Evolutionary conservation across 768 basidiomycete genomes (phyloP), one percentile per base, ranked within the genome.

Genomic region (Suillus discolor): DNA sequence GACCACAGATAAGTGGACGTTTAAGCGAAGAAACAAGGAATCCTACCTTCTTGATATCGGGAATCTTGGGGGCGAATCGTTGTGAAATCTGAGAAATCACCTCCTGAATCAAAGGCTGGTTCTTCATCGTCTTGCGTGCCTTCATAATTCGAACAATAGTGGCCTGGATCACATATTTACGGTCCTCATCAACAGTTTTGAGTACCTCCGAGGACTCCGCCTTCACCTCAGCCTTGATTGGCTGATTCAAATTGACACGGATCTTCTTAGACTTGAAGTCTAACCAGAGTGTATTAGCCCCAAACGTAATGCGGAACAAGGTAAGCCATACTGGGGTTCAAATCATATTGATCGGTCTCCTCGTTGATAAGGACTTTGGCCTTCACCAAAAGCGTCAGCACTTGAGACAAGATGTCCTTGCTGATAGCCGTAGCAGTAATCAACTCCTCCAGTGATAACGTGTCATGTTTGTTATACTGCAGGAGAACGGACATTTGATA

Each of bases 91-190:
- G 93, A 13, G 91, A 89, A 69, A 94, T 93, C 67, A 96, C 93
- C 74, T 97, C 95, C 72, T 91, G 90, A 68, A 96, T 94, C 71
- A 96, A 77, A 0, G 88, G 83, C 72, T 96, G 93, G 79, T 96
- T 94, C 85, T 96, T 96, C 90, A 96, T 91, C 68, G 91, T 92
- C 86, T 95, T 95, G 41, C 94, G 87, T 34, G 94, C 93, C 79
- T 96, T 96, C 95, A 96, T 96, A 75, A 97, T 93, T 57, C 94
- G 89, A 60, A 97, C 95, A 70, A 97, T 94, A 49, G 93, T 95
- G 12, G 95, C 94, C 75, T 98, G 96, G 63, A 97, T 95, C 66
- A 96, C 89, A 71, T 96, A 93, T 84, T 97, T 97, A 66, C 97
- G 89, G 74, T 99, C 97, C 79, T 98, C 96, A 69, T 97, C 97